Percentiles rank a stretch among this genome's conserved stretches.
Conservation (phyloP, 2,329 filamentous ascomycete species). For the Clonostachys sp. region DNA sequence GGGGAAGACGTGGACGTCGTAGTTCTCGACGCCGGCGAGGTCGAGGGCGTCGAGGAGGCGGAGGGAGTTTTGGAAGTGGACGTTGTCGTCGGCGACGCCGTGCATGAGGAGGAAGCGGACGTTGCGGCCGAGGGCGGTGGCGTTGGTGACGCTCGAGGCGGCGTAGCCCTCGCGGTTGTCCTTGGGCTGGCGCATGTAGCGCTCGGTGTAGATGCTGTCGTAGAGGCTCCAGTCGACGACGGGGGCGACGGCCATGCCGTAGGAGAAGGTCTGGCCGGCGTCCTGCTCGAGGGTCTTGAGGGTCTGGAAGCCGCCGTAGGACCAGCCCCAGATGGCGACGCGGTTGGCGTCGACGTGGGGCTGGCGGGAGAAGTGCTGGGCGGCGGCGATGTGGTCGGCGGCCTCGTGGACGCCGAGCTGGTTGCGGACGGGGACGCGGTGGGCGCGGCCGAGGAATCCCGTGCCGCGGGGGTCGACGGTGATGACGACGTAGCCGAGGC, state of each 20-base stretch:
- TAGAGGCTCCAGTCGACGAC: constrained; percentile 99
- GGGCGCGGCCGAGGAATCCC: constrained; percentile 80
- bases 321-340: constrained; percentile 98
- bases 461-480: constrained; percentile 93
- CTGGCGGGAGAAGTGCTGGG: constrained; percentile 76
- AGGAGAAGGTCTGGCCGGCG: constrained; percentile 83
- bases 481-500: constrained; percentile 86
- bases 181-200: constrained; percentile 95
- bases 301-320: constrained; percentile 91
- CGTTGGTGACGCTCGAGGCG: constrained; percentile 69
- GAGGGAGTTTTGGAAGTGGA: constrained; percentile 93
- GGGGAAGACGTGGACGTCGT: constrained; percentile 94
- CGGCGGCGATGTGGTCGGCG: constrained; percentile 85
- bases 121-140: constrained; percentile 65
- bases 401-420: constrained; percentile 84
- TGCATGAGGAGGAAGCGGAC: constrained; percentile 95
- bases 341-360: constrained; percentile 77
- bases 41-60: constrained; percentile 84
- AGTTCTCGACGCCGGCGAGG: constrained; percentile 78
- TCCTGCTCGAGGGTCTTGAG: constrained; percentile 93
- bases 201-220: constrained; percentile 89
- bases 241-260: constrained; percentile 96
- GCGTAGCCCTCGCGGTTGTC: constrained; percentile 76
- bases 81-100: constrained; percentile 93
- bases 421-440: constrained; percentile 76